phyloP scores from a whole-genome alignment of 2,329 filamentous ascomycete species.

The Pseudogymnoascus sp. region DNA sequence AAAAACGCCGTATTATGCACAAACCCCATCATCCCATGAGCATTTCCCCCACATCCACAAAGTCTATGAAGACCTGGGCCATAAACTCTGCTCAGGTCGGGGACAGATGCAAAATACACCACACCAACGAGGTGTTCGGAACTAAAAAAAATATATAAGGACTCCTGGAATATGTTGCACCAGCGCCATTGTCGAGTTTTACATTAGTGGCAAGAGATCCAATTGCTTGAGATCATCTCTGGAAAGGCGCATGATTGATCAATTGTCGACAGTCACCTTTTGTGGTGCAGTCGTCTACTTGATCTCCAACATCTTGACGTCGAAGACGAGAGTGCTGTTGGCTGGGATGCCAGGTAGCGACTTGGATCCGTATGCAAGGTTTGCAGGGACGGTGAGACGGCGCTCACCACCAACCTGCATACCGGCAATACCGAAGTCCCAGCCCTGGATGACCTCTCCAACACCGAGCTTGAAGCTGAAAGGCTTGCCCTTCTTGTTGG shows the following conservation, averaged over 20 bases:
- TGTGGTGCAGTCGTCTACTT: slow-evolving; percentile 46
- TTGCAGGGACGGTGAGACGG: slow-evolving; percentile 78
- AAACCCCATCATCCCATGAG: slow-evolving; percentile 27
- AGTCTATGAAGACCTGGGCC: slow-evolving; percentile 4
- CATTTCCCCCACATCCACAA: slow-evolving; percentile 12
- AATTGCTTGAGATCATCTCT: not conserved
- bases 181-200: slow-evolving; percentile 5
- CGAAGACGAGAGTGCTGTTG: slow-evolving; percentile 89
- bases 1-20: slow-evolving; percentile 27
- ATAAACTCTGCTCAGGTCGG: slow-evolving; percentile 25
- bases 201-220: slow-evolving; percentile 9
- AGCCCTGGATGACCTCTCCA: slow-evolving; percentile 97
- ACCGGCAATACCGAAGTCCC: slow-evolving; percentile 89
- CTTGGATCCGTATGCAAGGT: slow-evolving; percentile 84
- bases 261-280: not conserved
- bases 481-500: slow-evolving; percentile 98
- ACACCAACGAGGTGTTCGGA: slow-evolving; percentile 6
- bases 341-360: slow-evolving; percentile 74
- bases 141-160: not conserved
- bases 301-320: slow-evolving; percentile 77
- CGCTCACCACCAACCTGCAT: slow-evolving; percentile 93
- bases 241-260: not conserved
- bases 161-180: not conserved
- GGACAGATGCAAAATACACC: slow-evolving; percentile 26
- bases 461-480: slow-evolving; percentile 92